Evolutionary conservation across 257 asterid species (phyloP).

Genomic region (Henckelia pumila): DNA sequence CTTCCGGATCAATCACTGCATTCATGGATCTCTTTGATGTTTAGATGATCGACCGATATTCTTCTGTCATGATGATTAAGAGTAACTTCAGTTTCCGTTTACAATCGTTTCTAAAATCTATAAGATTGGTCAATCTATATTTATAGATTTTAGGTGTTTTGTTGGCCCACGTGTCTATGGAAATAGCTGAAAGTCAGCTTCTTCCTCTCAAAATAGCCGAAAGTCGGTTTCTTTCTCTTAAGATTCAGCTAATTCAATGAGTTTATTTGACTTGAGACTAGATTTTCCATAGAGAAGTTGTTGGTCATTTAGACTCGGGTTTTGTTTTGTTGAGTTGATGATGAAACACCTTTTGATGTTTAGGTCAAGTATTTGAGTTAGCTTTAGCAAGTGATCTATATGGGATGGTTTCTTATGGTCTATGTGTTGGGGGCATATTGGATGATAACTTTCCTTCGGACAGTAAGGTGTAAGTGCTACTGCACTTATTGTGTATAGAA

Average conservation of each 20-base stretch:
- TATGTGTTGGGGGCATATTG: conserved; percentile 13
- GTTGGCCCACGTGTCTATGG: not conserved
- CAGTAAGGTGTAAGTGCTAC: not conserved
- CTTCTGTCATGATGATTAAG: not conserved
- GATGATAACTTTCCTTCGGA: not conserved
- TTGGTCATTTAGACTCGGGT: not conserved
- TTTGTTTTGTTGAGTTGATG: not conserved
- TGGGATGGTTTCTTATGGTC: not conserved
- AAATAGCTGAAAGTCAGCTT: not conserved
- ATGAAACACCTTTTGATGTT: not conserved
- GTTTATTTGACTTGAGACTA: not conserved
- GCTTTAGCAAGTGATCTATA: not conserved
- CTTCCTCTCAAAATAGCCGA: not conserved
- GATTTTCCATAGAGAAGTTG: not conserved
- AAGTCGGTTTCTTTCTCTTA: not conserved
- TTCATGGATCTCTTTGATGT: not conserved
- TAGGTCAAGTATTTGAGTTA: not conserved
- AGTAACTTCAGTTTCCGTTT: not conserved
- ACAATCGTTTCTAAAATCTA: no score
- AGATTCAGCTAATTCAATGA: not conserved
- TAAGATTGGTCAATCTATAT: not conserved
- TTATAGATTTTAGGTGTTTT: conserved; percentile 6
- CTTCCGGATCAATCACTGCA: conserved; percentile 2
- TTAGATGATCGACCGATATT: conserved; percentile 1
- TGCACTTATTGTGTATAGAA: not conserved